A percentile compares a stretch with the other conserved stretches of the same genome.
These are phyloP conservation scores for Lignosus rhinocerotis DNA, from an alignment of 1,284 basidiomycete genomes.

Conservation along the genomic window DNA sequence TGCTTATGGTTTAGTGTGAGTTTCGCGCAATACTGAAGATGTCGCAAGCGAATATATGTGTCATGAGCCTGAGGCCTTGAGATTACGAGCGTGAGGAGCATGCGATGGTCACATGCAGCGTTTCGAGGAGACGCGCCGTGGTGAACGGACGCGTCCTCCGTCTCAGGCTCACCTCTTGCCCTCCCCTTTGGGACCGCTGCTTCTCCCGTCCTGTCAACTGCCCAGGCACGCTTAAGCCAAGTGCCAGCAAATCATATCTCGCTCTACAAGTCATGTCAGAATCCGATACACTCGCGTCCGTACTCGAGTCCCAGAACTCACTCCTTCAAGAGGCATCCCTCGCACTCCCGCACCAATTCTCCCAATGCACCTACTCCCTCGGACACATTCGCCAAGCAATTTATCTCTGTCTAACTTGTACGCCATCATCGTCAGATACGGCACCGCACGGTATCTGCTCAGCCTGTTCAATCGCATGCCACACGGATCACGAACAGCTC, in stretches of 20 bases:
- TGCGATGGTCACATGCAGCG: slow-evolving; percentile 17
- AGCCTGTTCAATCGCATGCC: slow-evolving; percentile 81
- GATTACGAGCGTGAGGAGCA: slow-evolving; percentile 1
- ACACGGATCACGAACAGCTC: slow-evolving; percentile 78
- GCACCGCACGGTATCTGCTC: slow-evolving; percentile 58
- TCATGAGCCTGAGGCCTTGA: no score
- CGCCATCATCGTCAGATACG: slow-evolving; percentile 26
- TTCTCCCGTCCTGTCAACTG: no score
- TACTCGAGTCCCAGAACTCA: slow-evolving; percentile 59
- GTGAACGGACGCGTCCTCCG: background rate
- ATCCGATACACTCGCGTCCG: slow-evolving; percentile 27
- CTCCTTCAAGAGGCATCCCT: slow-evolving; percentile 68
- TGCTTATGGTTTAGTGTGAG: background rate
- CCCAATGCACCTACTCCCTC: slow-evolving; percentile 66
- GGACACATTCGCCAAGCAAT: slow-evolving; percentile 68
- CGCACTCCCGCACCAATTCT: slow-evolving; percentile 75
- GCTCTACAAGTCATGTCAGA: slow-evolving; percentile 11
- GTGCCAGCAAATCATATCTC: no score
- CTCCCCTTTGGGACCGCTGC: no score
- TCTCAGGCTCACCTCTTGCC: no score
- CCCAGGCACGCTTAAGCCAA: no score
- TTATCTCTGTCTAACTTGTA: slow-evolving; percentile 75
- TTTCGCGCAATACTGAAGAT: background rate
- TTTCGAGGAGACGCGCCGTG: background rate
- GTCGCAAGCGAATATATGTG: no score